Percentiles rank a stretch among this genome's conserved stretches.
Evolutionary conservation across 73 alveolate species (phyloP).

Genomic region (Symbiodinium natans): DNA sequence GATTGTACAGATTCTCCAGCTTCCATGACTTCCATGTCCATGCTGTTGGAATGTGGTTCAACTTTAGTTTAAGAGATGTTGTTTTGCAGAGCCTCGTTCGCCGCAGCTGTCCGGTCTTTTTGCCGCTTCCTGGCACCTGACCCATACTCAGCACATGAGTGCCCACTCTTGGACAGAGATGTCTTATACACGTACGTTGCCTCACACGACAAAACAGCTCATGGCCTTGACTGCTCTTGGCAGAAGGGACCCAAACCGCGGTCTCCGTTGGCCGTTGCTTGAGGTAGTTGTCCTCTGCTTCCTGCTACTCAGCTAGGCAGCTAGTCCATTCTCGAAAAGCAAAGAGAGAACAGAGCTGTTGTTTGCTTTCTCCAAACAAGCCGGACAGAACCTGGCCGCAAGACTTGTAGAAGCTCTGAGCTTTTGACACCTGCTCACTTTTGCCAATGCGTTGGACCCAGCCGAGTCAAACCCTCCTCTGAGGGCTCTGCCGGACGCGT

Average conservation of each 20-base stretch:
- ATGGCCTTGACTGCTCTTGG: not conserved
- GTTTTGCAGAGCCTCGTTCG: not conserved
- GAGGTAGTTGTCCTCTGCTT: constrained; percentile 28
- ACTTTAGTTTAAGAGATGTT: no score
- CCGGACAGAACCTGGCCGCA: not conserved
- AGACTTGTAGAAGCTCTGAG: not conserved
- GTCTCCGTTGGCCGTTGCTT: constrained; percentile 47
- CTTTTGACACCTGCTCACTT: not conserved
- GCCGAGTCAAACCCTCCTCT: no score
- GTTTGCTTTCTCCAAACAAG: not conserved
- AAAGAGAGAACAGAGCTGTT: not conserved
- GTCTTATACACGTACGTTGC: no score
- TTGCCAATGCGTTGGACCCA: no score
- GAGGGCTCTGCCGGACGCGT: not conserved
- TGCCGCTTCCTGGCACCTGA: not conserved
- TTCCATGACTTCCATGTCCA: no score
- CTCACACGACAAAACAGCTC: no score
- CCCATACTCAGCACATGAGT: no score
- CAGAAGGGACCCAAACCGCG: constrained; percentile 37
- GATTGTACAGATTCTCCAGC: no score
- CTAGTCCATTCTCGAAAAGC: not conserved
- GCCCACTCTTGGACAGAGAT: no score
- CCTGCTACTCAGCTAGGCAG: constrained; percentile 26
- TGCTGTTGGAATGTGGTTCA: no score
- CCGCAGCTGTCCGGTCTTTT: not conserved